Conservation (phyloP, 768 basidiomycete species). For the Pleurotus cornucopiae region DNA sequence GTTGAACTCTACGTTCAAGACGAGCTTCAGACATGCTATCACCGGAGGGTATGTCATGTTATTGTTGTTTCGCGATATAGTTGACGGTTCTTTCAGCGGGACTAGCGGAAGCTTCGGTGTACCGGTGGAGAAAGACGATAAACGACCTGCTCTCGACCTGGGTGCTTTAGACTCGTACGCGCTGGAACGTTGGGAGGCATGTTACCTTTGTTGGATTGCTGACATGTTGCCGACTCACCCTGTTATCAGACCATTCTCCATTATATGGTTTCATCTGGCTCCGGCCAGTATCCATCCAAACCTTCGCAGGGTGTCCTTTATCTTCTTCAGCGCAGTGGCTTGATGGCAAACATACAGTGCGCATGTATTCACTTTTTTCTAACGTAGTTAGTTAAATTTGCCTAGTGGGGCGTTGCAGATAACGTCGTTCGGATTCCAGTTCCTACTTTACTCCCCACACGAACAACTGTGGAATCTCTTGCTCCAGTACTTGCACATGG, state of each 20-base stretch:
- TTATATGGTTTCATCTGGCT: slow-evolving; percentile 95
- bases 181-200: slow-evolving; percentile 86
- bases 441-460: slow-evolving; percentile 90
- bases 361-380: slow-evolving; percentile 16
- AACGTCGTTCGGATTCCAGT: slow-evolving; percentile 94
- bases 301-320: slow-evolving; percentile 83
- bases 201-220: slow-evolving; percentile 11
- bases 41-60: slow-evolving; percentile 69
- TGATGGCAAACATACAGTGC: slow-evolving; percentile 77
- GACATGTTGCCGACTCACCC: background rate
- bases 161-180: slow-evolving; percentile 77
- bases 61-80: background rate
- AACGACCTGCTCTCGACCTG: slow-evolving; percentile 45
- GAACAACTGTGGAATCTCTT: slow-evolving; percentile 94
- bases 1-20: slow-evolving; percentile 73
- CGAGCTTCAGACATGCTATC: slow-evolving; percentile 76
- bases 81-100: slow-evolving; percentile 42
- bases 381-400: no score
- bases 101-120: slow-evolving; percentile 81
- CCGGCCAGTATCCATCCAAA: slow-evolving; percentile 66
- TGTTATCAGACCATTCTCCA: slow-evolving; percentile 81
- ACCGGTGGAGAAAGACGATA: slow-evolving; percentile 63
- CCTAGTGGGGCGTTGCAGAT: slow-evolving; percentile 66
- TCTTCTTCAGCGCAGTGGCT: slow-evolving; percentile 76
- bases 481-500: slow-evolving; percentile 83